A percentile compares a stretch with the other conserved stretches of the same genome.
These are phyloP conservation scores for Fagopyrum esculentum DNA, from an alignment of 148 eudicot genomes.

Conservation along the genomic window DNA sequence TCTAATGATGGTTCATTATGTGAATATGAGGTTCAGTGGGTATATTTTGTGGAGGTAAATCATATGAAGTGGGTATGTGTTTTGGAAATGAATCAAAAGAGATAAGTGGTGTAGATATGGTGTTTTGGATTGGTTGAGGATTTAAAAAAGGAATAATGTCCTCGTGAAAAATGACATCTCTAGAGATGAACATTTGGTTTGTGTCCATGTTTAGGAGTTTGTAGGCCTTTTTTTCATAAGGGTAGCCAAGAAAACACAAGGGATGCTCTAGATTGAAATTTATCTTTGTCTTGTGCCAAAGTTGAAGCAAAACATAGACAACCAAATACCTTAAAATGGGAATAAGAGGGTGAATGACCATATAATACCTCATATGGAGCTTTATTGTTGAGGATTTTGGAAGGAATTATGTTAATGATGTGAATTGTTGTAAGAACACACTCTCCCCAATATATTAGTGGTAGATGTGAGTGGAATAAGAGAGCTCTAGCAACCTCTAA, in stretches of 20 bases:
- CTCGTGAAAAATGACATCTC: not conserved
- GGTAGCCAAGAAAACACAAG: not conserved
- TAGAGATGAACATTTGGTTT: not conserved
- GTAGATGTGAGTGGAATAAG: too few species aligned
- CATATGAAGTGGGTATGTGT: too few species aligned
- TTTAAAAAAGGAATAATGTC: not conserved
- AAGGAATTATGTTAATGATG: not conserved
- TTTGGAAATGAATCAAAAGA: too few species aligned
- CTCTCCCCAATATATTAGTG: too few species aligned
- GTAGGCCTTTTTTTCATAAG: not conserved
- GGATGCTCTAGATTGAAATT: not conserved
- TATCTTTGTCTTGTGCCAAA: not conserved
- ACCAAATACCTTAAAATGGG: not conserved
- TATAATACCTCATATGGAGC: not conserved
- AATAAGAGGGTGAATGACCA: not conserved
- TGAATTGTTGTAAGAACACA: not conserved
- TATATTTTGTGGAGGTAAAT: too few species aligned
- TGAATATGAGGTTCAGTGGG: not conserved
- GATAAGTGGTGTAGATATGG: too few species aligned
- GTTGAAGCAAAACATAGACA: constrained; percentile 1
- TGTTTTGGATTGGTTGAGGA: not conserved
- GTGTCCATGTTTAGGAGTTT: not conserved
- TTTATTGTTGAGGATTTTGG: not conserved
- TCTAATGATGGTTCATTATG: not conserved
- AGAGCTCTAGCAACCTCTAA: too few species aligned